Percentiles rank a stretch among this genome's conserved stretches.
phyloP scores from a whole-genome alignment of 2,329 filamentous ascomycete species.

The Amauroascus verrucosus region DNA sequence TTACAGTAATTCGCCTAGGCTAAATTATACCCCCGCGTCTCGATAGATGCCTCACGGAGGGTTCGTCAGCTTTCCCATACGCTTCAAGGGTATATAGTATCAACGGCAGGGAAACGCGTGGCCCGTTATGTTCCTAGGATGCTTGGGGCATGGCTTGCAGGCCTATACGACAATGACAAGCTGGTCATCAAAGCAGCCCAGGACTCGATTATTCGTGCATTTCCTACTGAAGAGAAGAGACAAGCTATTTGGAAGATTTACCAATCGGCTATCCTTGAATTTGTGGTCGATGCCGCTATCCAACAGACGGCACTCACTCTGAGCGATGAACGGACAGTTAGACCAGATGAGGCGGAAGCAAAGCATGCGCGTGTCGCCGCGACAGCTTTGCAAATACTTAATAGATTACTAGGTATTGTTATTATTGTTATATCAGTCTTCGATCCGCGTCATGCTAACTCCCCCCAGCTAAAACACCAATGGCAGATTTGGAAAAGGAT shows the following conservation, averaged over 20 bases:
- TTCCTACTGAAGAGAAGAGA: slow-evolving; percentile 70
- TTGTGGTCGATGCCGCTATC: slow-evolving; percentile 64
- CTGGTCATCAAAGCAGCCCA: slow-evolving; percentile 64
- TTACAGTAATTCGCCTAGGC: slow-evolving; percentile 45
- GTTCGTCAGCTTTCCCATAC: slow-evolving; percentile 79
- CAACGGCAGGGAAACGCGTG: slow-evolving; percentile 63
- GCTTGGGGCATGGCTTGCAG: slow-evolving; percentile 83
- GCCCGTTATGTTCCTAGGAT: slow-evolving; percentile 66
- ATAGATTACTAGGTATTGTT: slow-evolving; percentile 38
- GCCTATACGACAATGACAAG: slow-evolving; percentile 75
- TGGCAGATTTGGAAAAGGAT: slow-evolving; percentile 49
- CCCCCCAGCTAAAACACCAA: slow-evolving; percentile 25
- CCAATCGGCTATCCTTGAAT: slow-evolving; percentile 69
- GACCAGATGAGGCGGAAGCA: slow-evolving; percentile 68
- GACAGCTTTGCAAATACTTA: slow-evolving; percentile 47
- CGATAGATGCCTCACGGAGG: slow-evolving; percentile 78
- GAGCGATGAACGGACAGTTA: slow-evolving; percentile 80
- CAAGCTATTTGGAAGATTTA: slow-evolving; percentile 69
- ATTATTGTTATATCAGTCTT: neutral
- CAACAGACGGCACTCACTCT: slow-evolving; percentile 71
- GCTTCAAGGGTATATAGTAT: slow-evolving; percentile 55
- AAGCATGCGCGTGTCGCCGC: slow-evolving; percentile 75
- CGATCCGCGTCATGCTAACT: slow-evolving; percentile 2
- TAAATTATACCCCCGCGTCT: slow-evolving; percentile 74
- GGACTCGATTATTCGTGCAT: slow-evolving; percentile 64